Percentiles rank a stretch among this genome's conserved stretches.
Conservation (phyloP, 1,139 yeast genomes). For the Candida dubliniensis region DNA sequence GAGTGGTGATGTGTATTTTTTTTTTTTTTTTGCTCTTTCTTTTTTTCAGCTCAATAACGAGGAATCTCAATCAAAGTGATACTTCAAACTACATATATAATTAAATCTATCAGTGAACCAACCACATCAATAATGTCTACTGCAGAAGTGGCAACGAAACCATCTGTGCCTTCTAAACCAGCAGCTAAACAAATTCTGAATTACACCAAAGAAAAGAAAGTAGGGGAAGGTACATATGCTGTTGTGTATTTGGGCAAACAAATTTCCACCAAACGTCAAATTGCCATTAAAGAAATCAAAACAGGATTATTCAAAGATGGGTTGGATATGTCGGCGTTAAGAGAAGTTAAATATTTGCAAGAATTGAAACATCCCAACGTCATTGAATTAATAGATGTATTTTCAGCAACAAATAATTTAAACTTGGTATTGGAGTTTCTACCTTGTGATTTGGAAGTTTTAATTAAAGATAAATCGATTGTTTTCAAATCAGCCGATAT, state of each 20-base stretch:
- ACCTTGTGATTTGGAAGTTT: slow-evolving; percentile 87
- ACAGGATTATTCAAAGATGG: slow-evolving; percentile 96
- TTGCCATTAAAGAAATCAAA: slow-evolving; percentile 95
- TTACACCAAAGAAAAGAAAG: slow-evolving; percentile 68
- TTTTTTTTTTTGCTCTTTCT: no score
- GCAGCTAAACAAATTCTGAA: slow-evolving; percentile 12
- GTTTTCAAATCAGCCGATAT: slow-evolving; percentile 85
- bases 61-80: no score
- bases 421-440: slow-evolving; percentile 88
- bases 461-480: slow-evolving; percentile 76
- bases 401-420: slow-evolving; percentile 67
- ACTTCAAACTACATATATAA: no score
- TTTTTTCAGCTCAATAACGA: no score
- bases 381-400: slow-evolving; percentile 85
- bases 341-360: slow-evolving; percentile 92
- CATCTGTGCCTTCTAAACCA: not conserved
- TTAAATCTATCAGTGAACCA: no score
- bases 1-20: no score
- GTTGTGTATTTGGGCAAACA: slow-evolving; percentile 87
- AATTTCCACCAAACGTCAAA: slow-evolving; percentile 53
- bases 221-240: slow-evolving; percentile 99
- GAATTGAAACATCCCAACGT: slow-evolving; percentile 83
- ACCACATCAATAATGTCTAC: slow-evolving; percentile 2
- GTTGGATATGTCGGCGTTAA: slow-evolving; percentile 92
- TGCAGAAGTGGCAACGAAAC: slow-evolving; percentile 2